These are phyloP conservation scores for Fragilaria radians DNA, from an alignment of 108 stramenopile genomes.

Conservation along the genomic window DNA sequence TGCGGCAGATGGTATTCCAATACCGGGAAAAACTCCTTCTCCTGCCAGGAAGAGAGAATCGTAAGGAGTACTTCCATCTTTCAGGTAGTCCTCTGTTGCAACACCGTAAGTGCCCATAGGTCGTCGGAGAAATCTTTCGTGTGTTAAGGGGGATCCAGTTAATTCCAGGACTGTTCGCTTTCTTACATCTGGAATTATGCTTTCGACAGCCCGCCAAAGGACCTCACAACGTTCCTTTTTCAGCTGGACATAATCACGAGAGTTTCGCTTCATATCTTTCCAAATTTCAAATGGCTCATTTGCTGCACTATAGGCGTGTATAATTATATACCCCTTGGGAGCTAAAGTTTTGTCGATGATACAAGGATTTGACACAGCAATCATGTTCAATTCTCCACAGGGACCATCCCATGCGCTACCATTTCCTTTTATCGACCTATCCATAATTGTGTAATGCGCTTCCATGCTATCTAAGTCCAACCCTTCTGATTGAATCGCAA, in stretches of 20 bases:
- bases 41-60: slow-evolving; percentile 61
- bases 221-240: slow-evolving; percentile 73
- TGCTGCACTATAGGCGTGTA: slow-evolving; percentile 89
- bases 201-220: slow-evolving; percentile 86
- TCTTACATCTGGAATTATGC: slow-evolving; percentile 81
- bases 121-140: slow-evolving; percentile 80
- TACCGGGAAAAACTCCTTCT: slow-evolving; percentile 82
- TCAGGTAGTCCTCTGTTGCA: slow-evolving; percentile 75
- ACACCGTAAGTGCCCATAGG: slow-evolving; percentile 84
- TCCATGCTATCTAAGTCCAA: slow-evolving; percentile 59
- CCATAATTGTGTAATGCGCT: slow-evolving; percentile 91
- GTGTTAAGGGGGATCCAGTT: slow-evolving; percentile 85
- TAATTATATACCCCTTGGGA: slow-evolving; percentile 78
- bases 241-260: slow-evolving; percentile 57
- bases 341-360: slow-evolving; percentile 72
- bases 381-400: slow-evolving; percentile 87
- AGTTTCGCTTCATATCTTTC: slow-evolving; percentile 46
- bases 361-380: slow-evolving; percentile 86
- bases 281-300: slow-evolving; percentile 89
- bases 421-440: slow-evolving; percentile 63
- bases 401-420: slow-evolving; percentile 47
- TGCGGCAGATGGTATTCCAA: slow-evolving; percentile 70
- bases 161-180: slow-evolving; percentile 66
- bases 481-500: slow-evolving; percentile 75
- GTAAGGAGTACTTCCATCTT: slow-evolving; percentile 68